These are phyloP conservation scores for Epichloe brachyelytri DNA, from an alignment of 2,329 filamentous ascomycete genomes.

Conservation along the genomic window DNA sequence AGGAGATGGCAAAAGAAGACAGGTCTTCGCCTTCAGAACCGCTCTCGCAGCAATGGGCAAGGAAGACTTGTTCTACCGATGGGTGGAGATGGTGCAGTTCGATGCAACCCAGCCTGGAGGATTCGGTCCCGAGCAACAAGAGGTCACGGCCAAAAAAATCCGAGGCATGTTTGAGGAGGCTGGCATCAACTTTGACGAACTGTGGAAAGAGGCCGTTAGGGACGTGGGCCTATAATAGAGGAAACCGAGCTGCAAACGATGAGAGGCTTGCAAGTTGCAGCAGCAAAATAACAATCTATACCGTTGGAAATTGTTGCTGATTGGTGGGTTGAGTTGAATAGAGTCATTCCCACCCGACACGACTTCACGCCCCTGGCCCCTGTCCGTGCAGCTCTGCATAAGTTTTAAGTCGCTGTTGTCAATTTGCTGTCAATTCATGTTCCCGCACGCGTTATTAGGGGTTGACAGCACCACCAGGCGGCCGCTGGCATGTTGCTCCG, in stretches of 20 bases:
- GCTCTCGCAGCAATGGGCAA: conserved; percentile 64
- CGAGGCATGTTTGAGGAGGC: conserved; percentile 61
- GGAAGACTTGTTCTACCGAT: conserved; percentile 79
- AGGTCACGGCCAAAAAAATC: conserved; percentile 59
- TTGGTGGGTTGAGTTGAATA: too few species aligned
- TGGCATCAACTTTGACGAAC: conserved; percentile 68
- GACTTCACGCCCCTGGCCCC: too few species aligned
- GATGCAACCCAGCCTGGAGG: conserved; percentile 69
- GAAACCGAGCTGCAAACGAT: not conserved
- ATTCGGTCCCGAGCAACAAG: conserved; percentile 63
- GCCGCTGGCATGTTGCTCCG: too few species aligned
- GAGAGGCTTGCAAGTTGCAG: too few species aligned
- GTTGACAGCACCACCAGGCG: too few species aligned
- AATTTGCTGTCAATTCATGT: too few species aligned
- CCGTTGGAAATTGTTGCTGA: too few species aligned
- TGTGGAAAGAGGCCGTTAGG: conserved; percentile 56
- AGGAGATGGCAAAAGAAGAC: conserved; percentile 53
- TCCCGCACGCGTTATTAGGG: too few species aligned
- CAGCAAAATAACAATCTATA: too few species aligned
- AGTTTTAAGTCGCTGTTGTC: too few species aligned
- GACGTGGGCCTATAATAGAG: conserved; percentile 8
- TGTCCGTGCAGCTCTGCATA: too few species aligned
- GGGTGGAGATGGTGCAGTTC: conserved; percentile 86
- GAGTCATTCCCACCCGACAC: too few species aligned
- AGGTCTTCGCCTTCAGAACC: conserved; percentile 72